Conservation (phyloP, 768 basidiomycete species). For the Dacryopinax primogenitus region DNA sequence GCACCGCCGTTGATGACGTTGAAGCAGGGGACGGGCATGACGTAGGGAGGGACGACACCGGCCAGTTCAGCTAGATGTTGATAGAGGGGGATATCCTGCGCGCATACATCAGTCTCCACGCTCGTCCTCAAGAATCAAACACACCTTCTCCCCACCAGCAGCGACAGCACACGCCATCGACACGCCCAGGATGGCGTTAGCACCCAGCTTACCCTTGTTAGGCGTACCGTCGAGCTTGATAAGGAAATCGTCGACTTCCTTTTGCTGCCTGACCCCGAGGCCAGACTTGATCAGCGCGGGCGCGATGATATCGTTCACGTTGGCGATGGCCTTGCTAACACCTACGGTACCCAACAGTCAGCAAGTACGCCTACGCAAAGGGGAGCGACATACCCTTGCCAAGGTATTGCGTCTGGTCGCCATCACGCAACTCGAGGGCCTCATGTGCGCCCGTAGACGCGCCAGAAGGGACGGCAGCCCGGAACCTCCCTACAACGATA, state of each 20-base stretch:
- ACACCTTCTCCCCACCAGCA: constrained; percentile 75
- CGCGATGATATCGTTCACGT: constrained; percentile 85
- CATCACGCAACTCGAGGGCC: constrained; percentile 96
- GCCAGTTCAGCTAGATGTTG: constrained; percentile 92
- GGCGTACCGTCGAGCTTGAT: constrained; percentile 95
- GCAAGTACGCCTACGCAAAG: not conserved
- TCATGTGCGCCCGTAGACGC: constrained; percentile 97
- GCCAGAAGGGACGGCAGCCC: constrained; percentile 91
- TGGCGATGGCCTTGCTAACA: constrained; percentile 83
- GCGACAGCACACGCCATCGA: constrained; percentile 92
- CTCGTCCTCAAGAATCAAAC: constrained; percentile 4
- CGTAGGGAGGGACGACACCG: constrained; percentile 85
- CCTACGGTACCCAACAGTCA: constrained; percentile 36
- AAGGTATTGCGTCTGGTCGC: constrained; percentile 81
- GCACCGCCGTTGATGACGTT: constrained; percentile 99
- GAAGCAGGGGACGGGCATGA: constrained; percentile 86
- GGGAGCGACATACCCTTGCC: constrained; percentile 60
- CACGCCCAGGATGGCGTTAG: constrained; percentile 97
- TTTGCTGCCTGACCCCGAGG: constrained; percentile 76
- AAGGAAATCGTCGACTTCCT: constrained; percentile 92
- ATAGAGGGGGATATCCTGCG: constrained; percentile 75
- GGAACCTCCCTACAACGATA: constrained; percentile 59
- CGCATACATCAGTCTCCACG: not conserved
- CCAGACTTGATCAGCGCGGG: constrained; percentile 75
- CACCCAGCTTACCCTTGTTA: constrained; percentile 99